Percentiles rank a stretch among this genome's conserved stretches.
Conservation (phyloP, 441 rosid genomes). For the Populus hybrid region DNA sequence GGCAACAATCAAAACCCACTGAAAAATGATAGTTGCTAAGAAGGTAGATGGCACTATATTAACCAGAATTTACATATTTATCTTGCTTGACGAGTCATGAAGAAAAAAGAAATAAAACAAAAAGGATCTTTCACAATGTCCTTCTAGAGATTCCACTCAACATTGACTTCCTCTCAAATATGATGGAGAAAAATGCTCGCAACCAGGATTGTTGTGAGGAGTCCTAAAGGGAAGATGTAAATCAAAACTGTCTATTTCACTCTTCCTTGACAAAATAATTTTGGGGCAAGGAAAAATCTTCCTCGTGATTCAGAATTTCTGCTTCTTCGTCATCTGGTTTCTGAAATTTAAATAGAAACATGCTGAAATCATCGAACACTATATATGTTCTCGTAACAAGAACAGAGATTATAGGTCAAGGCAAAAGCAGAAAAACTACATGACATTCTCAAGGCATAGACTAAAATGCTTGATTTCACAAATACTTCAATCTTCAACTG, state of each 20-base stretch:
- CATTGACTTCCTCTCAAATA: neutral
- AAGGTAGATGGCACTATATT: neutral
- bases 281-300: conserved; percentile 82
- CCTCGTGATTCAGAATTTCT: conserved; percentile 75
- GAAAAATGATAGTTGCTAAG: neutral
- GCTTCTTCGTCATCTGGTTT: conserved; percentile 87
- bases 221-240: neutral
- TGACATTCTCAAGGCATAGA: neutral
- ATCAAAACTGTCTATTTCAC: conserved; percentile 17
- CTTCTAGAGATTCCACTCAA: neutral
- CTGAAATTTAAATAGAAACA: conserved; percentile 32
- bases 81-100: neutral
- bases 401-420: neutral
- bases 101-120: neutral
- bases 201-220: neutral
- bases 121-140: neutral
- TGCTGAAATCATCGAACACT: neutral
- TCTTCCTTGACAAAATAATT: conserved; percentile 85
- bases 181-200: neutral
- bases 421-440: neutral
- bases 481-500: neutral
- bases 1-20: neutral
- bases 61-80: conserved; percentile 10
- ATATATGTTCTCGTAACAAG: neutral
- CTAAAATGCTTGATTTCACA: neutral